phyloP scores from a whole-genome alignment of 768 basidiomycete species.

The Auriscalpium microsporum region DNA sequence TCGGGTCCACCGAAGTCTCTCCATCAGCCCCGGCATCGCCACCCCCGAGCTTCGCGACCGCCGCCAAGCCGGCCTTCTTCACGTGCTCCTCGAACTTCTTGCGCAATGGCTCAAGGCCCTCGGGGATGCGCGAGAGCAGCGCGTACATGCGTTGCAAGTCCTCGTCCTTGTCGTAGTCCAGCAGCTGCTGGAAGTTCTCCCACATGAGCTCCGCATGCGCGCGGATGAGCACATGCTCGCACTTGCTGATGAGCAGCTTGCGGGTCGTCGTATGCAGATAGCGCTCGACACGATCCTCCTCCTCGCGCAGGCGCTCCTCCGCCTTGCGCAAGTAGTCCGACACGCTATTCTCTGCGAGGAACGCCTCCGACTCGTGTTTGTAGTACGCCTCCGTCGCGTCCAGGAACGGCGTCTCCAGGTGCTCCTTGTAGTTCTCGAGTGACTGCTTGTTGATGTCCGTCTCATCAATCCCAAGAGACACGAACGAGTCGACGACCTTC shows the following conservation, averaged over 20 bases:
- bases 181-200: constrained; percentile 84
- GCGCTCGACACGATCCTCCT: constrained; percentile 90
- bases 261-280: constrained; percentile 87
- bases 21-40: constrained; percentile 48
- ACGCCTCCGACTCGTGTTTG: constrained; percentile 83
- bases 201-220: constrained; percentile 80
- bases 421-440: constrained; percentile 86
- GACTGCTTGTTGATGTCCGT: constrained; percentile 86
- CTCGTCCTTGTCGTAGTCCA: constrained; percentile 91
- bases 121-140: constrained; percentile 80
- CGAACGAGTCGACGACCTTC: constrained; percentile 90
- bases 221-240: constrained; percentile 88
- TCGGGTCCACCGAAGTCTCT: constrained; percentile 56
- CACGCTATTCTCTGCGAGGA: constrained; percentile 80
- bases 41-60: constrained; percentile 63
- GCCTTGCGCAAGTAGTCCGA: constrained; percentile 95
- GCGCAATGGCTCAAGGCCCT: constrained; percentile 84
- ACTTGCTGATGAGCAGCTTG: constrained; percentile 70
- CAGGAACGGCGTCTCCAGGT: constrained; percentile 87
- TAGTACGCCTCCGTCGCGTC: constrained; percentile 86
- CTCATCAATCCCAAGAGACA: constrained; percentile 91
- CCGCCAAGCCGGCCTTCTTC: constrained; percentile 78
- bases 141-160: constrained; percentile 94
- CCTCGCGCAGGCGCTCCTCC: constrained; percentile 85
- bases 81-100: constrained; percentile 95